phyloP scores from a whole-genome alignment of 83 land plant species.

The Larix sibirica region DNA sequence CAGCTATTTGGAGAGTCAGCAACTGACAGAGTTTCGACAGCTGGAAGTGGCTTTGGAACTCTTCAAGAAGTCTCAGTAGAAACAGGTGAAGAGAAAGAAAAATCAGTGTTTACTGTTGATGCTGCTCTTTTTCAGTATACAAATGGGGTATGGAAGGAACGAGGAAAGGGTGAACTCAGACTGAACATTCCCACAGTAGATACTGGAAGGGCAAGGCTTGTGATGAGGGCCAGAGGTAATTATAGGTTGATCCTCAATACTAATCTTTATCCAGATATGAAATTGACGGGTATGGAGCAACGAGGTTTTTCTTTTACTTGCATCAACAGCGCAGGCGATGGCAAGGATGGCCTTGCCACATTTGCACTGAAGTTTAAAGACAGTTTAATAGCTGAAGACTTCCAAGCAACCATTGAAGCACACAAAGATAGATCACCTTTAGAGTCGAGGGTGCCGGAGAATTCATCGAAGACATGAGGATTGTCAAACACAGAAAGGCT shows the following conservation, averaged over 20 bases:
- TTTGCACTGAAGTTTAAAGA: conserved; percentile 57
- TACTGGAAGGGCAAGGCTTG: conserved; percentile 40
- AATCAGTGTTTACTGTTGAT: conserved; percentile 47
- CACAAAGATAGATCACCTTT: conserved; percentile 27
- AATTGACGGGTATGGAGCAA: conserved; percentile 50
- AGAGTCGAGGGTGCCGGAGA: conserved; percentile 8
- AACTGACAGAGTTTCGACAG: conserved; percentile 8
- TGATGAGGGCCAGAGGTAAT: conserved; percentile 61
- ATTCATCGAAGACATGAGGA: neutral
- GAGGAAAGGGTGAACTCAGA: conserved; percentile 55
- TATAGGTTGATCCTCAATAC: conserved; percentile 48
- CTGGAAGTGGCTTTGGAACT: neutral
- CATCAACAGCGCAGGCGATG: conserved; percentile 41
- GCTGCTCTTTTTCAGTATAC: conserved; percentile 51
- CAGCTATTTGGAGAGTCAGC: conserved; percentile 5
- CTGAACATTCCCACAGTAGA: conserved; percentile 37
- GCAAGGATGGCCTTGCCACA: conserved; percentile 34
- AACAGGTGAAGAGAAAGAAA: conserved; percentile 66
- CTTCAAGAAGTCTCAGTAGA: conserved; percentile 42
- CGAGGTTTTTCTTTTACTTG: conserved; percentile 54
- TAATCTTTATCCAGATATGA: conserved; percentile 54
- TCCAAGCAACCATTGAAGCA: conserved; percentile 30
- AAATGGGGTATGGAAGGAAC: conserved; percentile 58
- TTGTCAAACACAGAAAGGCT: neutral
- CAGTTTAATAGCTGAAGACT: conserved; percentile 24